phyloP scores from a whole-genome alignment of 768 basidiomycete genomes.

The Russula lepida region DNA sequence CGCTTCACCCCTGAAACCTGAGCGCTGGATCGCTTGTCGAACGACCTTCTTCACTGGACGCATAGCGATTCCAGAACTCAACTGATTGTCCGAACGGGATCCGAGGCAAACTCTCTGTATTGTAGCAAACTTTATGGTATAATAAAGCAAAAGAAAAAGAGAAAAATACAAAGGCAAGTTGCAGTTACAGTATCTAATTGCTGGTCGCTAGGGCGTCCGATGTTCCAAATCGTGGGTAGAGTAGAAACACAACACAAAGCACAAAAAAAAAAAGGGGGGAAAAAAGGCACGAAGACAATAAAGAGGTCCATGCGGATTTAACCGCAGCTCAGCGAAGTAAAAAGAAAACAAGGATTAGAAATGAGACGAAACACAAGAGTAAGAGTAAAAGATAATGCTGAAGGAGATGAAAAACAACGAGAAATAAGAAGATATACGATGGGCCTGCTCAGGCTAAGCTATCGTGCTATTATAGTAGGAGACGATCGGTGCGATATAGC shows the following conservation, averaged over 20 bases:
- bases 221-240: too few relatives aligned
- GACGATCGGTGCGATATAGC: not conserved
- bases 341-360: not conserved
- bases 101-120: too few relatives aligned
- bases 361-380: not conserved
- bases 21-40: too few relatives aligned
- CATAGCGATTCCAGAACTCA: too few relatives aligned
- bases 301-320: constrained; percentile 1
- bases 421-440: not conserved
- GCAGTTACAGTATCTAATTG: not conserved
- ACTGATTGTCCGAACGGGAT: too few relatives aligned
- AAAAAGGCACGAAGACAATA: not conserved
- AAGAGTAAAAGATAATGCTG: not conserved
- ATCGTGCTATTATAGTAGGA: too few relatives aligned
- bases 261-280: not conserved
- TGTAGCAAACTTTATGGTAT: too few relatives aligned
- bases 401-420: not conserved
- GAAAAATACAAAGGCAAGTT: too few relatives aligned
- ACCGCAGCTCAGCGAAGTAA: not conserved
- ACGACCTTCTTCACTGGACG: too few relatives aligned
- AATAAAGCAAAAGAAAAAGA: too few relatives aligned
- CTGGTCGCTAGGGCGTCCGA: not conserved
- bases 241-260: not conserved
- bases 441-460: not conserved
- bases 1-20: too few relatives aligned